Conservation (phyloP, 768 basidiomycete genomes). For the Leccinum fibrillosum region DNA sequence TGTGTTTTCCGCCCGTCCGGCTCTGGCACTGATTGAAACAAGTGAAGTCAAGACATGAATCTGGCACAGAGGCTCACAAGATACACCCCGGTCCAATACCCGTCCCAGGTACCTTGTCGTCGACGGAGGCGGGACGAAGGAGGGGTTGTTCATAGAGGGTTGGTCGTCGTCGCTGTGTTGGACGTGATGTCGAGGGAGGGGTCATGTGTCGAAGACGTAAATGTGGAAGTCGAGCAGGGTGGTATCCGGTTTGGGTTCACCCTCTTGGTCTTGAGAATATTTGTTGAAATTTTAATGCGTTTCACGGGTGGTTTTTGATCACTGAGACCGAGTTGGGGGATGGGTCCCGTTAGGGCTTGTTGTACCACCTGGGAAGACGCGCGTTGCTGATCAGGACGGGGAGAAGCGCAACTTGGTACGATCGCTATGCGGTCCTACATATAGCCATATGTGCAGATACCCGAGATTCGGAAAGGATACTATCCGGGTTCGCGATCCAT, state of each 20-base stretch:
- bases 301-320: constrained; percentile 1
- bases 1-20: constrained; percentile 16
- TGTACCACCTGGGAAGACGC: constrained; percentile 64
- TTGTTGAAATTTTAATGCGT: background rate
- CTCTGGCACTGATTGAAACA: constrained; percentile 32
- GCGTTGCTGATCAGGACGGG: background rate
- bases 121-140: constrained; percentile 30
- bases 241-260: constrained; percentile 44
- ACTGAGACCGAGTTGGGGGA: constrained; percentile 9
- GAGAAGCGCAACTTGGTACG: no score
- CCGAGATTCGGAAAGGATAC: no score
- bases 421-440: no score
- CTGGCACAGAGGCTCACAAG: constrained; percentile 47
- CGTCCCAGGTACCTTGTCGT: constrained; percentile 50
- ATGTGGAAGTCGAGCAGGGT: constrained; percentile 66
- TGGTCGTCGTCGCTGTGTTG: constrained; percentile 12
- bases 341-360: constrained; percentile 41
- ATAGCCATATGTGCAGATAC: no score
- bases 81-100: constrained; percentile 78
- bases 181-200: constrained; percentile 48
- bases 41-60: background rate
- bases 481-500: no score
- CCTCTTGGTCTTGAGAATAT: background rate
- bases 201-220: constrained; percentile 64
- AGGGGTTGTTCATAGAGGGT: constrained; percentile 11